Evolutionary conservation across 495 filamentous ascomycete genomes (phyloP).

Genomic region (Tetracladium marchalianum): DNA sequence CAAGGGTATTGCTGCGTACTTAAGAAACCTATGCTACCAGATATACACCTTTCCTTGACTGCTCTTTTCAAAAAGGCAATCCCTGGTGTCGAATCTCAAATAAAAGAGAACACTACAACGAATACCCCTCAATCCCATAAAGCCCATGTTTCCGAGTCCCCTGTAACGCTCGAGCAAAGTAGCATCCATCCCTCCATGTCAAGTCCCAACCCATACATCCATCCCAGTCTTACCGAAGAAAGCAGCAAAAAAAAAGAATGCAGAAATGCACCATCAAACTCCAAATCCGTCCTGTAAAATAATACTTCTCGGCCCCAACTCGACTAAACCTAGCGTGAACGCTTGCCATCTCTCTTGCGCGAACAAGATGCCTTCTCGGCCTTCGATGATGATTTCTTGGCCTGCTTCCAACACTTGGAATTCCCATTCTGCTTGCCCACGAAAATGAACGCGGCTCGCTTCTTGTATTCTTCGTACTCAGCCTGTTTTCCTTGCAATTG

Average conservation of each 20-base stretch:
- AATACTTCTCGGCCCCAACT: not conserved
- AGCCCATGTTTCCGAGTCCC: too few relatives aligned
- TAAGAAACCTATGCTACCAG: too few relatives aligned
- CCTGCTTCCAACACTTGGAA: not conserved
- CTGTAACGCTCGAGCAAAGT: not conserved
- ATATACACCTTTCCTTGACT: too few relatives aligned
- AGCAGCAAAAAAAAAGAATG: too few relatives aligned
- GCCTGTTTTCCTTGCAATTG: conserved; percentile 18
- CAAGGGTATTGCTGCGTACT: too few relatives aligned
- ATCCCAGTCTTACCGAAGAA: not conserved
- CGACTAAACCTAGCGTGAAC: not conserved
- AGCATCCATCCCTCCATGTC: not conserved
- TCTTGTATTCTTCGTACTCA: conserved; percentile 14
- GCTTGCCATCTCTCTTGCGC: not conserved
- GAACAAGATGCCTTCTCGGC: not conserved
- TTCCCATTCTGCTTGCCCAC: not conserved
- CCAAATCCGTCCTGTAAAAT: not conserved
- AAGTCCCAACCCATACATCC: not conserved
- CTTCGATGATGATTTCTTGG: not conserved
- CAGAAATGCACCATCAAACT: not conserved
- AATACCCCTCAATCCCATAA: too few relatives aligned
- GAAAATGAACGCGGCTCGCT: conserved; percentile 1
- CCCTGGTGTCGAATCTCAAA: too few relatives aligned
- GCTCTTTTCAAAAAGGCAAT: too few relatives aligned
- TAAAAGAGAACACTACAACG: too few relatives aligned